Base-by-base conservation (phyloP, 371 early-diverging fungal species). In the Blakeslea trispora region DNA sequence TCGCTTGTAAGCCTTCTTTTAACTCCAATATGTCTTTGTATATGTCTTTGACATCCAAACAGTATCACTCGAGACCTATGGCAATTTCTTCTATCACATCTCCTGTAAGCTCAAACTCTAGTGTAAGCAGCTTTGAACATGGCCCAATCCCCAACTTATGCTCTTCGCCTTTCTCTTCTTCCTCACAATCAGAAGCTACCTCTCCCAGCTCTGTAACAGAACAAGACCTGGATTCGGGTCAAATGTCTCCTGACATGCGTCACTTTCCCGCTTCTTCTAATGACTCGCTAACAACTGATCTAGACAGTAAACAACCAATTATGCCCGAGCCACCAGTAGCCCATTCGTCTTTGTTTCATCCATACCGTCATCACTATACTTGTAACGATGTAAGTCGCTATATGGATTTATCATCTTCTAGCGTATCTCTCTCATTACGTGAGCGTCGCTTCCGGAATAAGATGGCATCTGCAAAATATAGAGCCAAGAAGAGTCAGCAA, bases 381-480 rank as follows among this genome's bases (percentile, higher is more conserved):
- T 14, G 11, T 10, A 37, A 37, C 11, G 11, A 37, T 37, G 28
- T 7, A 28, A 37, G 11, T 37, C 37, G 14, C 3, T 37, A 14
- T 14, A 37, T 10, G 28, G 7, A 28, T 37, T 2, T 11, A 14
- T 14, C 37, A 10, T 37, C 47, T 3, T 41, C 47, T 2, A 48
- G 46, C 17, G 44, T 58, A 14, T 74, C 81, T 5, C 54, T 84
- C 1, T 74, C 83, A 2, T 59, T 81, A 0, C 75, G 72, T 40
- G 86, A 85, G 45, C 70, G 83, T 14, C 77, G 86, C 0, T 64
- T 79, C 40, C 72, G 84, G 42, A 85, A 85, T 64, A 85, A 85
- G 54, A 77, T 83, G 0, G 86, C 86, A 2, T 83, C 83, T 0
- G 86, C 86, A 3, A 85, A 85, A 55, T 85, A 85, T 54, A 71